These are phyloP conservation scores for Metarhizium guizhouense DNA, from an alignment of 2,329 filamentous ascomycete genomes.

Conservation along the genomic window DNA sequence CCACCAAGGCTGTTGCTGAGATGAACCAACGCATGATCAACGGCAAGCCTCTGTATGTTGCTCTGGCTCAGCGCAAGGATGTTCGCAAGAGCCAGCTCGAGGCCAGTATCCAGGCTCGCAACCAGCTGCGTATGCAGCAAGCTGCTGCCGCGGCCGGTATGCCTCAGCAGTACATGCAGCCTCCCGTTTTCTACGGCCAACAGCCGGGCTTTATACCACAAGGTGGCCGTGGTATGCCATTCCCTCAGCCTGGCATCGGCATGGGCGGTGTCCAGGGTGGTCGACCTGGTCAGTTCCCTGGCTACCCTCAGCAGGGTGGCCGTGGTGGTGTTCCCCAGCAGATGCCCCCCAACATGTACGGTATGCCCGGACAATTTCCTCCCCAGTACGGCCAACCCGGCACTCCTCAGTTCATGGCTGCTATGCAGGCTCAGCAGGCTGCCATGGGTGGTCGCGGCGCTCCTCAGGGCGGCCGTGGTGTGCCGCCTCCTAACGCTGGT, in stretches of 20 bases:
- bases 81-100: slow-evolving; percentile 99
- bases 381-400: slow-evolving; percentile 72
- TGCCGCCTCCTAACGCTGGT: slow-evolving; percentile 58
- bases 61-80: slow-evolving; percentile 97
- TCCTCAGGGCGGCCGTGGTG: slow-evolving; percentile 60
- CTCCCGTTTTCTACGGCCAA: slow-evolving; percentile 86
- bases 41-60: slow-evolving; percentile 94
- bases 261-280: slow-evolving; percentile 68
- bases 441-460: slow-evolving; percentile 52
- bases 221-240: slow-evolving; percentile 57
- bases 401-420: slow-evolving; percentile 70
- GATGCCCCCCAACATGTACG: slow-evolving; percentile 81
- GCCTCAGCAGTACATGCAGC: slow-evolving; percentile 79
- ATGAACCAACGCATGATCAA: slow-evolving; percentile 99
- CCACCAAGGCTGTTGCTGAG: slow-evolving; percentile 96
- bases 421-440: slow-evolving; percentile 66
- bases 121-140: slow-evolving; percentile 97
- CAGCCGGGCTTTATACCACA: slow-evolving; percentile 61
- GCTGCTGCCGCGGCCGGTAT: slow-evolving; percentile 84
- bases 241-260: slow-evolving; percentile 54
- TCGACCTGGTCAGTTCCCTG: slow-evolving; percentile 79
- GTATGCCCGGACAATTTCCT: slow-evolving; percentile 70
- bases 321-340: slow-evolving; percentile 82
- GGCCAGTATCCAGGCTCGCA: slow-evolving; percentile 97
- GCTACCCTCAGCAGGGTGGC: slow-evolving; percentile 78